Evolutionary conservation across 495 filamentous ascomycete genomes (phyloP), one percentile per base, ranked within the genome.

Genomic region (Penicillium cosmopolitanum): DNA sequence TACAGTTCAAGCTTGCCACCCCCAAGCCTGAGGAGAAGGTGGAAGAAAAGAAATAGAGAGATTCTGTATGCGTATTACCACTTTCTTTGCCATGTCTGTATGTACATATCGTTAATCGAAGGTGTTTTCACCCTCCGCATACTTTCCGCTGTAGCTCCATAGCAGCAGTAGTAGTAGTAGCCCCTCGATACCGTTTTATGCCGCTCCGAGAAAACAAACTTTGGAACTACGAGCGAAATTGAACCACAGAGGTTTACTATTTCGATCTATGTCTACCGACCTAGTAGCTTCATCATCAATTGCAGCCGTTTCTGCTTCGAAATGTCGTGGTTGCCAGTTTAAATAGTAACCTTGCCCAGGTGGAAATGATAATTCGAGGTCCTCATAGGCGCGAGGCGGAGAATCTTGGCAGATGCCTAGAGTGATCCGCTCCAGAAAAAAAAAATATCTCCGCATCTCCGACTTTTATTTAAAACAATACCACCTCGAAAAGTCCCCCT

Each of bases 1-100:
- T 62, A 60, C 53, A 87, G 71, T 97, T 97, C 82, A 96, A 97
- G 80, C 80, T 98, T 56, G 94, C 96, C 12, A 96, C 88, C 28
- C 92, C 95, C 60, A 96, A 97, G 78, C 93, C 96, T 0, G 94
- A 98, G 78, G 86, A 89, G 66, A 91, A 91, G 78, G 85, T 88
- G 65, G 91, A 96, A 74, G 92, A 89, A 73, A 96, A 97, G 90
- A 96, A 97, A 84, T 96, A 92, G 81, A 78, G 62, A 52, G 33
- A 56, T 48, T 60, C 50, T 77, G 75, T 77, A 76, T 62, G 71
- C 68, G 69, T 72, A 77, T 69, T 61, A 62, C 51, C 16, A 44
- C n/a, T 60, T 73, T 70, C 62, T 60, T 66, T 70, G 61, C 64
- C 48, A 71, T 73, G 64, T 75, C 57, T 78, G 69, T 76, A 74